Conservation (phyloP, 441 rosid species). For the Euphorbia neoarborescens region DNA sequence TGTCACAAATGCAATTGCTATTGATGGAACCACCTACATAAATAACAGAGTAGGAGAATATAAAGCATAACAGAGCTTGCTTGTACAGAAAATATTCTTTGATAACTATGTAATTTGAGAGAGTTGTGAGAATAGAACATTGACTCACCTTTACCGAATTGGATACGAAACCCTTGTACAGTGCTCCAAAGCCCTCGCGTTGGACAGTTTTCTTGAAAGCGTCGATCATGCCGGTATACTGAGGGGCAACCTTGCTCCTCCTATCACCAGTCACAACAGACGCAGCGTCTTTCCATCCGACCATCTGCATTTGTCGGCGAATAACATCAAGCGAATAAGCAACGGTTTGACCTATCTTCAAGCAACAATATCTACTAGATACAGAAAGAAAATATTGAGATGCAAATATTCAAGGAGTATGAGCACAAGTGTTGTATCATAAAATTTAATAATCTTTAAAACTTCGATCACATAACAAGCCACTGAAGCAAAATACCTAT, state of each 20-base stretch:
- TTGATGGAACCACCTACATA: slow-evolving; percentile 96
- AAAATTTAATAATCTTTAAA: background rate
- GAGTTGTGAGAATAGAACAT: too few species aligned
- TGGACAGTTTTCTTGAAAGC: slow-evolving; percentile 82
- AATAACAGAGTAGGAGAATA: slow-evolving; percentile 7
- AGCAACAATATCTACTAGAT: slow-evolving; percentile 42
- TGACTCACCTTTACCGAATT: slow-evolving; percentile 74
- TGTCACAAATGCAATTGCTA: slow-evolving; percentile 89
- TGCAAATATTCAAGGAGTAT: background rate
- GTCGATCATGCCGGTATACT: slow-evolving; percentile 81
- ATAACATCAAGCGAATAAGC: slow-evolving; percentile 96
- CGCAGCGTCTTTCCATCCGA: slow-evolving; percentile 89
- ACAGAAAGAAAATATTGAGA: background rate
- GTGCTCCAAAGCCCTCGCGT: slow-evolving; percentile 74
- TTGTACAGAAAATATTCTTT: too few species aligned
- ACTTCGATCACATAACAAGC: background rate
- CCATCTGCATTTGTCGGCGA: slow-evolving; percentile 96
- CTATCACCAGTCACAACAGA: slow-evolving; percentile 74
- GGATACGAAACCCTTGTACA: slow-evolving; percentile 90
- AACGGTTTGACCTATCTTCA: slow-evolving; percentile 93
- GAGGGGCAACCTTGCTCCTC: slow-evolving; percentile 42
- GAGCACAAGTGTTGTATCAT: background rate
- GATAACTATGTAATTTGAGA: too few species aligned
- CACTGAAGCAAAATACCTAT: background rate
- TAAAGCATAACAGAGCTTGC: too few species aligned